These are phyloP conservation scores for Cladophialophora carrionii DNA, from an alignment of 2,329 filamentous ascomycete genomes.

Conservation along the genomic window DNA sequence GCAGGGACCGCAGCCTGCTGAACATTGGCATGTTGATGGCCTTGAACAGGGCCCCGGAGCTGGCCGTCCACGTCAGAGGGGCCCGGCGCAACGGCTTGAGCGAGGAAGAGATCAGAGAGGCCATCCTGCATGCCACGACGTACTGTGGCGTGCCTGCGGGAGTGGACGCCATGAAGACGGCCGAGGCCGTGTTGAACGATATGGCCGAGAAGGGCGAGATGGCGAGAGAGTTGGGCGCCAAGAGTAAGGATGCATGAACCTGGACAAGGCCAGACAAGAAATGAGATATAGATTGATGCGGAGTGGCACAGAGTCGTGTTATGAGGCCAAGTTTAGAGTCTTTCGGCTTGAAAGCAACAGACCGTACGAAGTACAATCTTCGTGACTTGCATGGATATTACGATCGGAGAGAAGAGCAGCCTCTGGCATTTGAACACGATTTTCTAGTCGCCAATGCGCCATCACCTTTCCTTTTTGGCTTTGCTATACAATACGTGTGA, in stretches of 20 bases:
- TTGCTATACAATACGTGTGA: background rate
- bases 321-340: background rate
- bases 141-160: conserved; percentile 53
- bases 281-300: background rate
- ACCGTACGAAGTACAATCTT: background rate
- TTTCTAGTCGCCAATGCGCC: background rate
- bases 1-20: conserved; percentile 63
- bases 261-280: background rate
- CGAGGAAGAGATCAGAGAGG: conserved; percentile 63
- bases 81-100: conserved; percentile 65
- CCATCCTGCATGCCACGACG: conserved; percentile 40
- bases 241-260: conserved; percentile 33
- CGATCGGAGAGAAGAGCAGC: background rate
- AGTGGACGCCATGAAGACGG: conserved; percentile 47
- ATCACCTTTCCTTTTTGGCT: background rate
- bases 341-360: background rate
- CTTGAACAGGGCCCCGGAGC: conserved; percentile 62
- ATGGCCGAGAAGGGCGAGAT: conserved; percentile 39
- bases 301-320: background rate
- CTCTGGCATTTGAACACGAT: background rate
- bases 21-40: conserved; percentile 69
- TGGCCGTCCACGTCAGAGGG: conserved; percentile 64
- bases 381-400: background rate
- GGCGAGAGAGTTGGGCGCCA: conserved; percentile 34
- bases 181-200: conserved; percentile 41